Evolutionary conservation across 2,329 filamentous ascomycete genomes (phyloP).

Genomic region (Aspergillus uvarum): DNA sequence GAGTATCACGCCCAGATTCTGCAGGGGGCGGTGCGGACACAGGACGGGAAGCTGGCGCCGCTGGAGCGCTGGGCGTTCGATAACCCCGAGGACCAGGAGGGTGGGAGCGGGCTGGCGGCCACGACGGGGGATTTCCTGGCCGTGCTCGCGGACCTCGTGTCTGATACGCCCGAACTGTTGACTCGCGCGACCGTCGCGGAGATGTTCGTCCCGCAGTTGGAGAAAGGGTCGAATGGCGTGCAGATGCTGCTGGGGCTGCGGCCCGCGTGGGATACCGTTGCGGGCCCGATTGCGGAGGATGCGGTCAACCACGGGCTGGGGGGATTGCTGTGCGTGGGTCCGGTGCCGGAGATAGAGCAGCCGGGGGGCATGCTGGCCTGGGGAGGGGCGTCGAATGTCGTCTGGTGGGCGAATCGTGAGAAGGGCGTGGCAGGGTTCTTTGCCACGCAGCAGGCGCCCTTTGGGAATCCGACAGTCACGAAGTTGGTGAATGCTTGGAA

Average conservation of each 20-base stretch:
- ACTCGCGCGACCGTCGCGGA: neutral
- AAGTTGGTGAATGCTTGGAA: constrained; percentile 10
- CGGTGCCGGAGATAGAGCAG: constrained; percentile 5
- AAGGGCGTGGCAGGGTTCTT: constrained; percentile 8
- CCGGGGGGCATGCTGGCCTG: constrained; percentile 6
- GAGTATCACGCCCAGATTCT: neutral
- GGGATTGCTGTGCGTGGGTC: neutral
- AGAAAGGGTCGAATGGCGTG: neutral
- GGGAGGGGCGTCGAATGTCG: constrained; percentile 9
- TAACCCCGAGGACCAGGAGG: constrained; percentile 5
- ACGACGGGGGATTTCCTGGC: constrained; percentile 1
- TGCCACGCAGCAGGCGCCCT: constrained; percentile 11
- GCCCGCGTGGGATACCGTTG: constrained; percentile 1
- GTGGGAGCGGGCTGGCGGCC: neutral
- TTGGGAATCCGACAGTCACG: constrained; percentile 8
- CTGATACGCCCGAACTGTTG: neutral
- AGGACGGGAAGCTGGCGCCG: neutral
- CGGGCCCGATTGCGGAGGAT: constrained; percentile 2
- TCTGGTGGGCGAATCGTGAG: constrained; percentile 10
- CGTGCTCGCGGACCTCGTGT: constrained; percentile 3
- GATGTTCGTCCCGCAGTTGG: constrained; percentile 9
- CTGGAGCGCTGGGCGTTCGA: neutral
- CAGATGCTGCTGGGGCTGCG: constrained; percentile 7
- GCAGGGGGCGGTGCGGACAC: neutral
- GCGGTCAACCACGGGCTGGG: constrained; percentile 8